Percentiles rank a stretch among this genome's conserved stretches.
Evolutionary conservation across 768 basidiomycete species (phyloP).

Genomic region (Tulasnella sp.): DNA sequence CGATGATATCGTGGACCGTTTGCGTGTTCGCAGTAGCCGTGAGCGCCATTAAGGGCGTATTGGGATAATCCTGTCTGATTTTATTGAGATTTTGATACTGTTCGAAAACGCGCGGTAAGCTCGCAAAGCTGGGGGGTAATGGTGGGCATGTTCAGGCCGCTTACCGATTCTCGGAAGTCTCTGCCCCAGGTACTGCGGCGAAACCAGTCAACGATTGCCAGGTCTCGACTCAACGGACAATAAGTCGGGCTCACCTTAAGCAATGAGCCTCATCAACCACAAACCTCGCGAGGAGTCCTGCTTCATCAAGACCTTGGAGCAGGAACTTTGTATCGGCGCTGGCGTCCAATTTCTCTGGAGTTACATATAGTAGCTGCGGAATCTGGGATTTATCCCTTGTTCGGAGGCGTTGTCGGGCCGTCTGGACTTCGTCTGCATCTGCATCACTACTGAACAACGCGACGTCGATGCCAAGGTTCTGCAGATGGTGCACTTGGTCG

Average conservation of each 20-base stretch:
- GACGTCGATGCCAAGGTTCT: conserved; percentile 57
- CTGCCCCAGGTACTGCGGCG: conserved; percentile 74
- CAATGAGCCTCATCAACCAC: conserved; percentile 97
- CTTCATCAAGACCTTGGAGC: conserved; percentile 49
- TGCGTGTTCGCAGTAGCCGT: conserved; percentile 87
- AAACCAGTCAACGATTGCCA: conserved; percentile 34
- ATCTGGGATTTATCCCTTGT: conserved; percentile 32
- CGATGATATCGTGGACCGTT: conserved; percentile 70
- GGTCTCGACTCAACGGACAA: not conserved
- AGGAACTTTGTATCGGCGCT: conserved; percentile 49
- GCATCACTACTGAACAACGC: conserved; percentile 59
- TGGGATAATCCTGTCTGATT: conserved; percentile 66
- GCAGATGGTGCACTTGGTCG: conserved; percentile 73
- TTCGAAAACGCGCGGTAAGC: not conserved
- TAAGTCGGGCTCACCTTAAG: conserved; percentile 2
- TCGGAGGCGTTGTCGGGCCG: conserved; percentile 39
- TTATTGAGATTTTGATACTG: conserved; percentile 63
- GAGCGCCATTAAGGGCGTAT: conserved; percentile 88
- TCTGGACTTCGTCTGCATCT: conserved; percentile 31
- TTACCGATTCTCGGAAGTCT: conserved; percentile 77
- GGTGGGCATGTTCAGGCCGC: conserved; percentile 25
- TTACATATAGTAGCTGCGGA: conserved; percentile 74
- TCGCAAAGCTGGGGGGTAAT: not conserved
- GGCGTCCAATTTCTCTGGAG: conserved; percentile 78
- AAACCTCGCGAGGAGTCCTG: conserved; percentile 66